Evolutionary conservation across 2,329 filamentous ascomycete species (phyloP).

Genomic region (Aspergillus hiratsukae): DNA sequence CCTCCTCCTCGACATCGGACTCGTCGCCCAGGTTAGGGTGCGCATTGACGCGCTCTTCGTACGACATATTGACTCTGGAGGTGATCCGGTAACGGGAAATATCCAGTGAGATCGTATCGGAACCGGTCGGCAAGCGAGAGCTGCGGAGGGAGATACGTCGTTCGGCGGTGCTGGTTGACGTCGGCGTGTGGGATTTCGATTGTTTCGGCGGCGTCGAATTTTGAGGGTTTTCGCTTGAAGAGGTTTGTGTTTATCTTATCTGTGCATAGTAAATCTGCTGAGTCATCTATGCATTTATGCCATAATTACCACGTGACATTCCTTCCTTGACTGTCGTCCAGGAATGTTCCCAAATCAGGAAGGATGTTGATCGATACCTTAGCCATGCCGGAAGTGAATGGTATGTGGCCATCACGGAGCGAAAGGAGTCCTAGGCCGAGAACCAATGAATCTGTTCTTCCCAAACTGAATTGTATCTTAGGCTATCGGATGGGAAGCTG

Average conservation of each 20-base stretch:
- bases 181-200: constrained; percentile 35
- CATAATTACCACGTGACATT: neutral
- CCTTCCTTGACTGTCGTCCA: neutral
- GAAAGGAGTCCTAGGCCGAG: too few relatives aligned
- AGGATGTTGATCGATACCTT: neutral
- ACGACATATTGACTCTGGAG: constrained; percentile 38
- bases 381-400: too few relatives aligned
- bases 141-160: constrained; percentile 21
- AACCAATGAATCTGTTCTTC: too few relatives aligned
- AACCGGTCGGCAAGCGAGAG: constrained; percentile 18
- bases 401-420: too few relatives aligned
- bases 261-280: constrained; percentile 22
- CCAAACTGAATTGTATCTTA: too few relatives aligned
- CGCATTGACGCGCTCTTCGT: constrained; percentile 41
- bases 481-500: too few relatives aligned
- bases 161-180: constrained; percentile 22
- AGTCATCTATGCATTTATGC: constrained; percentile 25
- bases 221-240: constrained; percentile 44
- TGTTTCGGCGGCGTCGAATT: constrained; percentile 36
- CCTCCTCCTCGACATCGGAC: constrained; percentile 94
- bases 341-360: too few relatives aligned
- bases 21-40: constrained; percentile 61
- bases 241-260: constrained; percentile 45
- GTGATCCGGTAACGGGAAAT: constrained; percentile 9
- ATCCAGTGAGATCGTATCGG: constrained; percentile 1